Evolutionary conservation across 139 green algal species (phyloP), one percentile per base, ranked within the genome.

Genomic region (Picochlorum sp.): DNA sequence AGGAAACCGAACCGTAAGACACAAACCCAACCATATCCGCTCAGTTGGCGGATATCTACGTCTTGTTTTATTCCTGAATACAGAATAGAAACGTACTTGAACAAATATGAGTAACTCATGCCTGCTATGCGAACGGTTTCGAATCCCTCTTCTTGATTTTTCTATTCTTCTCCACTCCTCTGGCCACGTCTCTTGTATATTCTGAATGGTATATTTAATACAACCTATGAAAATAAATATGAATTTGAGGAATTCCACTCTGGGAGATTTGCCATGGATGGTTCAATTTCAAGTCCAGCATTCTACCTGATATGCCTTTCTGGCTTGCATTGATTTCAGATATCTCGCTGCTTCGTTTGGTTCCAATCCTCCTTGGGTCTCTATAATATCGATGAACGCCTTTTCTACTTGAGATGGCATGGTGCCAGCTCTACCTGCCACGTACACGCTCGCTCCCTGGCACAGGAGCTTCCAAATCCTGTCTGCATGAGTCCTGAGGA

Each of bases 281-380:
- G 4, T 30, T 30, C 28, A 31, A 30, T 13, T 30, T 85, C 66
- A 97, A 24, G 80, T 91, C 92, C 92, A 98, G 0, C 89, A 78
- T 70, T 98, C 92, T 18, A 97, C 81, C 41, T 74, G 66, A 62
- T 95, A 96, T 20, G 90, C 59, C 5, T 80, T 74, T 2, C 6
- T 70, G 26, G 72, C 47, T 68, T 95, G 79, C 68, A 96, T 58
- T 52, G 72, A 52, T 28, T 68, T 60, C 38, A 96, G 20, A 54
- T 73, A 91, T 66, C 62, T 60, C 4, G 61, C 59, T 6, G 84
- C 82, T 20, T 79, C 72, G 8, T 75, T 79, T 7, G 23, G 3
- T 1, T 49, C 52, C 76, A 92, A 28, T 2, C 74, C 68, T 4
- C 84, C 88, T 15, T 87, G 51, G 59, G 56, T 11, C 20, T n/a